Conservation (phyloP, 1,284 basidiomycete species). For the Inonotus hispidus region DNA sequence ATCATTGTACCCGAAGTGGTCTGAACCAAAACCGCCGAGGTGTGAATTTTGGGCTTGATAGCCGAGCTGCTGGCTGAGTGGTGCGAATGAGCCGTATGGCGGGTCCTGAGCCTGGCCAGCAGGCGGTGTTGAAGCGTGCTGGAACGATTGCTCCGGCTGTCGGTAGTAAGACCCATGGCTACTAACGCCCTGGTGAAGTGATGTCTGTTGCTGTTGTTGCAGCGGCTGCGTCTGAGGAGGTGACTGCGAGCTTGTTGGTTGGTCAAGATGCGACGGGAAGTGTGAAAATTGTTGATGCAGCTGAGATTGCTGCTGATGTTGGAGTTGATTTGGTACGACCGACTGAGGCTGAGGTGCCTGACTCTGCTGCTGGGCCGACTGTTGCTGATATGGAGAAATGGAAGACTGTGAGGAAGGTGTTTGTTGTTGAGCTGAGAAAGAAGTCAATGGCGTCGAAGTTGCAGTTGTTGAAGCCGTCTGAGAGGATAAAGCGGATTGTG, state of each 20-base stretch:
- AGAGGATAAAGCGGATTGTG: conserved; percentile 18
- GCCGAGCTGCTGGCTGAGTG: conserved; percentile 43
- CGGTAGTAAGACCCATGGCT: conserved; percentile 53
- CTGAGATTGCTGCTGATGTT: conserved; percentile 27
- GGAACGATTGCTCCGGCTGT: conserved; percentile 62
- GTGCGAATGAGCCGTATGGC: conserved; percentile 62
- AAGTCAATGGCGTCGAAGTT: conserved; percentile 32
- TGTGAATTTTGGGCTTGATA: conserved; percentile 52
- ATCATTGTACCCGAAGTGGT: conserved; percentile 64
- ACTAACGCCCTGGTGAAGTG: conserved; percentile 26
- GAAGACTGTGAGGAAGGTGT: conserved; percentile 21
- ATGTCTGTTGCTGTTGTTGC: conserved; percentile 30
- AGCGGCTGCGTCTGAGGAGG: conserved; percentile 38
- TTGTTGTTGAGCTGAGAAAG: conserved; percentile 36
- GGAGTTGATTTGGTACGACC: conserved; percentile 29
- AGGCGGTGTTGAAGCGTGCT: conserved; percentile 70
- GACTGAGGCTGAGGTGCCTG: conserved; percentile 33
- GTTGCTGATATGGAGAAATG: conserved; percentile 29
- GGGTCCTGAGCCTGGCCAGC: conserved; percentile 58
- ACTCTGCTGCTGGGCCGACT: conserved; percentile 22
- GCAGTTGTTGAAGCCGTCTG: conserved; percentile 21
- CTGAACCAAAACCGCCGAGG: conserved; percentile 49
- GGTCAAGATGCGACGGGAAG: conserved; percentile 57
- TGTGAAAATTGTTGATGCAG: conserved; percentile 54
- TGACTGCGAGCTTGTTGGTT: conserved; percentile 9